A percentile compares a stretch with the other conserved stretches of the same genome.
phyloP scores from a whole-genome alignment of 139 green algal species.

The Chlamydomonas asymmetrica region DNA sequence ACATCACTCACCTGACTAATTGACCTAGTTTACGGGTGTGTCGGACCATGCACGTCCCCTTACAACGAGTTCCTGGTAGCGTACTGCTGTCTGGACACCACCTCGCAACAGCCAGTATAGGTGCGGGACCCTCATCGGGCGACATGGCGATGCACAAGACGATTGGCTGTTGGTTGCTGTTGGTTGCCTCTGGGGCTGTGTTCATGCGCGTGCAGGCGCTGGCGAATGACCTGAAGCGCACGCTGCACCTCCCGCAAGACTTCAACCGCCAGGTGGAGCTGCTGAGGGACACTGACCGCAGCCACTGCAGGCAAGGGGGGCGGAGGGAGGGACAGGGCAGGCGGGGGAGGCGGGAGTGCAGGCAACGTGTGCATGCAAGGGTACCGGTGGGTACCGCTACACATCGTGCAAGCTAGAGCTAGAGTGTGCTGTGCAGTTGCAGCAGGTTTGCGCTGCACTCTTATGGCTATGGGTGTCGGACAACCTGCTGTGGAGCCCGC shows the following conservation, averaged over 20 bases:
- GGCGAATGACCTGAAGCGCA: not conserved
- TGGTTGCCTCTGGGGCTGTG: too few relatives aligned
- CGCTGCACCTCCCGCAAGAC: not conserved
- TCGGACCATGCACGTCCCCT: too few relatives aligned
- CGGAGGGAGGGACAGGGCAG: not conserved
- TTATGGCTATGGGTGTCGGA: not conserved
- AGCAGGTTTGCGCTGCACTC: not conserved
- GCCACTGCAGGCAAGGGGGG: constrained; percentile 14
- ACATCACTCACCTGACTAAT: too few relatives aligned
- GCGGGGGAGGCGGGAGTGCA: not conserved
- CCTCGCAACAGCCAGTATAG: too few relatives aligned
- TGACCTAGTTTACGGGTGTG: too few relatives aligned
- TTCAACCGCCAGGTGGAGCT: constrained; percentile 3
- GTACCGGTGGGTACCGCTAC: not conserved
- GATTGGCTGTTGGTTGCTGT: too few relatives aligned
- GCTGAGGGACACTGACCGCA: constrained; percentile 13
- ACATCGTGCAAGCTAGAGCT: not conserved
- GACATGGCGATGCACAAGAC: too few relatives aligned
- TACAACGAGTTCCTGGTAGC: too few relatives aligned
- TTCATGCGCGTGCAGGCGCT: not conserved
- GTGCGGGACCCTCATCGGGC: too few relatives aligned
- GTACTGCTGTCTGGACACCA: too few relatives aligned
- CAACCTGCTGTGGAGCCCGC: not conserved
- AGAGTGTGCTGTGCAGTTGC: not conserved
- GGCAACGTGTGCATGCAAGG: not conserved